Evolutionary conservation across 352 stramenopile genomes (phyloP).

Genomic region (Phytophthora litchii): DNA sequence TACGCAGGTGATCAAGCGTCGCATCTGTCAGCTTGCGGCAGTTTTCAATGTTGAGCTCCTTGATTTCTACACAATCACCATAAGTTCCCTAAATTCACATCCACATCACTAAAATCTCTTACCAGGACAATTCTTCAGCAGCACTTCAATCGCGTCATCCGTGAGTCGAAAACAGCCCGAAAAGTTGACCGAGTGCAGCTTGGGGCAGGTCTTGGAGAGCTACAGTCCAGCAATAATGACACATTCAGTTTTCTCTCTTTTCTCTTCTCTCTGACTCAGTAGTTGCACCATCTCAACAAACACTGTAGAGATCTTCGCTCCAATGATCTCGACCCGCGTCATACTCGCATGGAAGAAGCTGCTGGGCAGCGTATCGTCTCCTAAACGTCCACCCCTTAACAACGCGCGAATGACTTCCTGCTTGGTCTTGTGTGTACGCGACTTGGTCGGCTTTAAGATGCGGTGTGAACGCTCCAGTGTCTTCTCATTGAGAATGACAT

Average conservation of each 20-base stretch:
- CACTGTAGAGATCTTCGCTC: constrained; percentile 81
- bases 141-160: constrained; percentile 80
- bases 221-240: constrained; percentile 20
- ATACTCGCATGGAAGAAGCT: constrained; percentile 89
- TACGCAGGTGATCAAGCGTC: constrained; percentile 79
- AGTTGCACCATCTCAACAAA: constrained; percentile 69
- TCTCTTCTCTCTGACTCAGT: background rate
- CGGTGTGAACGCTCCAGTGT: constrained; percentile 72
- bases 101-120: constrained; percentile 6
- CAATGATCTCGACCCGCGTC: constrained; percentile 85
- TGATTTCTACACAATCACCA: constrained; percentile 59
- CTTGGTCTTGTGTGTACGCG: constrained; percentile 85
- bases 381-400: constrained; percentile 69
- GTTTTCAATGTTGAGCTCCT: constrained; percentile 90
- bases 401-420: constrained; percentile 86
- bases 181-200: constrained; percentile 88
- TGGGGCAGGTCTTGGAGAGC: constrained; percentile 78
- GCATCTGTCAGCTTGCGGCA: constrained; percentile 88
- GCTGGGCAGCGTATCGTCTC: constrained; percentile 82
- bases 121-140: constrained; percentile 86
- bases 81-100: background rate
- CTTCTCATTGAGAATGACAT: constrained; percentile 72
- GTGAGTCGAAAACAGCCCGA: constrained; percentile 89
- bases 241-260: constrained; percentile 1
- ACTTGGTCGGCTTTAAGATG: constrained; percentile 77